These are phyloP conservation scores for Eucalyptus cladocalyx DNA, from an alignment of 345 rosid species.

Conservation along the genomic window DNA sequence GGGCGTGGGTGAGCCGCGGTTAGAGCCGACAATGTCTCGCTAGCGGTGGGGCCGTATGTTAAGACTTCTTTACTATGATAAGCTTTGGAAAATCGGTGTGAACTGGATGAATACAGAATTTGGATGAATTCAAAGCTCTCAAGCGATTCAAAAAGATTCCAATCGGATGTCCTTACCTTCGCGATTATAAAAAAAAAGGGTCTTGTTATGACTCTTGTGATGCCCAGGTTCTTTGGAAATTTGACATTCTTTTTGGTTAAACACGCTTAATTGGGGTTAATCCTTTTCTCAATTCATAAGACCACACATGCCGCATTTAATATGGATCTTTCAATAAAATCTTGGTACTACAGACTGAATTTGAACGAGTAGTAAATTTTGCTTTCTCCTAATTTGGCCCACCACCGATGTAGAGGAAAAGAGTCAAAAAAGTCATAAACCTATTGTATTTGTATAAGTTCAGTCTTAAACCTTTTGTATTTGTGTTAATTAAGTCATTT, in stretches of 20 bases:
- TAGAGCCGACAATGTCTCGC: not conserved
- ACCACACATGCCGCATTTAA: too few relatives aligned
- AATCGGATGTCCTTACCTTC: not conserved
- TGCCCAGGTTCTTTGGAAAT: not conserved
- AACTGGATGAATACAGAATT: not conserved
- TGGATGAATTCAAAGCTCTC: not conserved
- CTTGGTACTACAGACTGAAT: too few relatives aligned
- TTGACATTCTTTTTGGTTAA: too few relatives aligned
- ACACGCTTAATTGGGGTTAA: not conserved
- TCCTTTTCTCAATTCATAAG: too few relatives aligned
- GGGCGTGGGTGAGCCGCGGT: not conserved
- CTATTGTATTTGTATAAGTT: too few relatives aligned
- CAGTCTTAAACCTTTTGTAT: rapidly evolving
- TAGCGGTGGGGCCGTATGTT: not conserved
- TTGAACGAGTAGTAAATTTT: too few relatives aligned
- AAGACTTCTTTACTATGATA: not conserved
- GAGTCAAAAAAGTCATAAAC: too few relatives aligned
- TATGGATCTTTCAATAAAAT: too few relatives aligned
- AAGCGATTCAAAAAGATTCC: not conserved
- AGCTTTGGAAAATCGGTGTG: not conserved
- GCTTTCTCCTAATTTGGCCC: too few relatives aligned
- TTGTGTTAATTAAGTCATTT: too few relatives aligned
- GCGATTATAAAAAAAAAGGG: not conserved
- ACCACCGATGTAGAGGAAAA: too few relatives aligned
- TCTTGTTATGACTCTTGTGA: not conserved